phyloP scores from a whole-genome alignment of 108 stramenopile genomes.

The Cyclotella sp. region DNA sequence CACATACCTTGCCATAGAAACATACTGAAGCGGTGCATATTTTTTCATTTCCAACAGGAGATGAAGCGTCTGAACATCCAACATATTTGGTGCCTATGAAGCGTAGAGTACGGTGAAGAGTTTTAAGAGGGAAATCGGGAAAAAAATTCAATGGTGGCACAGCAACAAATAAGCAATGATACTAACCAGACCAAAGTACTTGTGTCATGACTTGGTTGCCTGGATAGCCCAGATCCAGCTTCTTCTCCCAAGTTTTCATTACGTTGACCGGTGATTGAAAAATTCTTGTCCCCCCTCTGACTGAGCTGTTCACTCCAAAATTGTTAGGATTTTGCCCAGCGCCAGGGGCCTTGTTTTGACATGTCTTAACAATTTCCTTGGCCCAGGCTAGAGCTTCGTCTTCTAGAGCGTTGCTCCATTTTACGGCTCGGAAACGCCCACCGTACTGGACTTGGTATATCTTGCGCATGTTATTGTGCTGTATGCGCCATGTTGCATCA shows the following conservation, averaged over 20 bases:
- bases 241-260: constrained; percentile 16
- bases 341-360: constrained; percentile 9
- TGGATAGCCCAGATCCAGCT: constrained; percentile 2
- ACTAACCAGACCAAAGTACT: constrained; percentile 17
- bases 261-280: background rate
- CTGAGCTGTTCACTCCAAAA: constrained; percentile 10
- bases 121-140: background rate
- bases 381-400: constrained; percentile 17
- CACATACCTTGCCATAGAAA: constrained; percentile 16
- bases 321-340: background rate
- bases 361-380: constrained; percentile 8
- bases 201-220: constrained; percentile 17
- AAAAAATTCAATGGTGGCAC: background rate
- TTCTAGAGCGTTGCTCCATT: constrained; percentile 6
- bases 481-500: constrained; percentile 1
- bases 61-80: constrained; percentile 15
- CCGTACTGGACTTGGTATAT: constrained; percentile 10
- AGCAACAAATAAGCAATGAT: background rate
- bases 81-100: constrained; percentile 10
- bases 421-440: background rate
- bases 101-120: background rate
- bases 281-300: background rate
- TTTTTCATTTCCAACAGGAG: background rate
- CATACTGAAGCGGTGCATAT: constrained; percentile 15
- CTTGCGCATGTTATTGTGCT: constrained; percentile 16